Evolutionary conservation across 1,139 yeast genomes (phyloP).

Genomic region (Debaryomyces coudertii): DNA sequence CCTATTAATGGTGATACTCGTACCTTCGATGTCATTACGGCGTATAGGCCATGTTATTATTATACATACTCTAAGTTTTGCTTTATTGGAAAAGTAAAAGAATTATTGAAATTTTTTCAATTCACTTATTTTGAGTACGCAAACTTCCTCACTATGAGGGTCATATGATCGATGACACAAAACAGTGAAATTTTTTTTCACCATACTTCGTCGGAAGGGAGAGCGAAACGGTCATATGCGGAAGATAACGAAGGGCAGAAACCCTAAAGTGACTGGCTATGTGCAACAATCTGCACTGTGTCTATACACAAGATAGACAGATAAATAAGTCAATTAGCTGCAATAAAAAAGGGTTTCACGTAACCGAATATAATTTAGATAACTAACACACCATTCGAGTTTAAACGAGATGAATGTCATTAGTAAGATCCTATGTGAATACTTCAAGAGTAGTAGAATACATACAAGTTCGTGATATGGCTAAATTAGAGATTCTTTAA

Average conservation of each 20-base stretch:
- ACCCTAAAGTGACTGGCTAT: constrained; percentile 4
- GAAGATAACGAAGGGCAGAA: not conserved
- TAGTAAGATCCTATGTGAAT: no score
- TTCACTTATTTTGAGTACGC: constrained; percentile 9
- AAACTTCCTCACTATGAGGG: constrained; percentile 2
- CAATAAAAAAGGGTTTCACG: no score
- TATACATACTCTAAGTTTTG: constrained; percentile 11
- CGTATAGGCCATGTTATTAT: not conserved
- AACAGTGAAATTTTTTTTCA: constrained; percentile 3
- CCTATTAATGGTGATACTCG: not conserved
- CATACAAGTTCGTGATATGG: not conserved
- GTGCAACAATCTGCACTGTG: not conserved
- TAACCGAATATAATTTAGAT: no score
- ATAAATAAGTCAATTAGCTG: not conserved
- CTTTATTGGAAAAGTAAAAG: constrained; percentile 10
- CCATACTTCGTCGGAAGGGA: not conserved
- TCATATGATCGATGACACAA: constrained; percentile 7
- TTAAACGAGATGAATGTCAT: not conserved
- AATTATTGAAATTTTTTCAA: constrained; percentile 10
- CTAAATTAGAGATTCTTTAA: not conserved
- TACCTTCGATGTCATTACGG: not conserved
- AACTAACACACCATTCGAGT: no score
- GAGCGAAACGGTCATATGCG: constrained; percentile 4
- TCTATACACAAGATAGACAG: not conserved
- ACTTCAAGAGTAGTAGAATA: not conserved